These are phyloP conservation scores for Neofusicoccum ribis DNA, from an alignment of 2,329 filamentous ascomycete species.

Conservation along the genomic window DNA sequence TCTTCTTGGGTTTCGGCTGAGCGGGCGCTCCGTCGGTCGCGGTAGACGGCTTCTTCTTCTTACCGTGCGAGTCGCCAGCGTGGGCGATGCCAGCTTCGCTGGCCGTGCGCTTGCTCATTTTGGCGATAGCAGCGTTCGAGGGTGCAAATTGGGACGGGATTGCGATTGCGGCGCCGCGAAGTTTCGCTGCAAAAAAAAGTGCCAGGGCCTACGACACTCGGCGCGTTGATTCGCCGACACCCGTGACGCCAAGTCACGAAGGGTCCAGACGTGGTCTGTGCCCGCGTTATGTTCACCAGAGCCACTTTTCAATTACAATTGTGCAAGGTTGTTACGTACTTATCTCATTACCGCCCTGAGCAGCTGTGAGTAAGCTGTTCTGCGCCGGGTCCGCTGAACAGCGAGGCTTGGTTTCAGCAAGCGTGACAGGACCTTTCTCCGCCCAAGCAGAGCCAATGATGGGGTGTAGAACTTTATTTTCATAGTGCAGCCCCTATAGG, in stretches of 20 bases:
- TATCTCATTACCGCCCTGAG: not conserved
- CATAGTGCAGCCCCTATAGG: not conserved
- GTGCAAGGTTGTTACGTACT: not conserved
- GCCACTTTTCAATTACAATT: not conserved
- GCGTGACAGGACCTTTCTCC: not conserved
- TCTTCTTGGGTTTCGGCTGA: not conserved
- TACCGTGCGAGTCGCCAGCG: not conserved
- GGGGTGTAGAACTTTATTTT: not conserved
- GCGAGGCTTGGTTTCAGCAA: not conserved
- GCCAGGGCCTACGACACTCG: not conserved
- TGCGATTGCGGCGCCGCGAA: not conserved
- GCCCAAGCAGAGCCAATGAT: not conserved
- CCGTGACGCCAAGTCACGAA: not conserved
- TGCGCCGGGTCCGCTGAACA: not conserved
- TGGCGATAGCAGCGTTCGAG: not conserved
- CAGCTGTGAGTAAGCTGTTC: not conserved
- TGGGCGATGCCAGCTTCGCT: constrained; percentile 4
- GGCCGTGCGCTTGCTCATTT: constrained; percentile 11
- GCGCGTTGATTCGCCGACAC: constrained; percentile 9
- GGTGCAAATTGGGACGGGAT: not conserved
- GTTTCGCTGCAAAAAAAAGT: constrained; percentile 1
- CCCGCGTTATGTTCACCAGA: not conserved
- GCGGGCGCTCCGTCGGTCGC: not conserved
- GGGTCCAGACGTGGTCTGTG: not conserved
- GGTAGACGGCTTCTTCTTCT: not conserved